These are phyloP conservation scores for Colletotrichum sp. DNA, from an alignment of 2,329 filamentous ascomycete genomes.

Conservation along the genomic window DNA sequence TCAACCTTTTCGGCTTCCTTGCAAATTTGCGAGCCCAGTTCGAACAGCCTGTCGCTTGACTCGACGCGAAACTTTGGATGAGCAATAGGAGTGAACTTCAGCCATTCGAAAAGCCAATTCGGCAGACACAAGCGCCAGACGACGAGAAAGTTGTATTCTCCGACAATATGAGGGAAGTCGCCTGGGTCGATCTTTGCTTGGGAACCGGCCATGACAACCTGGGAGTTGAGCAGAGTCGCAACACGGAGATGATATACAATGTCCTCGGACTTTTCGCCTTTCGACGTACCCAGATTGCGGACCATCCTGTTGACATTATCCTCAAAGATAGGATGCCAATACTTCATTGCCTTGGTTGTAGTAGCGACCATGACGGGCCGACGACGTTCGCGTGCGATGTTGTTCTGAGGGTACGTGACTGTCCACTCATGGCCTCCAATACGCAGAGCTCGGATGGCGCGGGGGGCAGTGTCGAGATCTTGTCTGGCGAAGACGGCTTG, in stretches of 20 bases:
- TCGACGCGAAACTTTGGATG: slow-evolving; percentile 17
- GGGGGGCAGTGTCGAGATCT: slow-evolving; percentile 22
- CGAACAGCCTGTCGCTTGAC: slow-evolving; percentile 20
- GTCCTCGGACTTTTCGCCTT: background rate
- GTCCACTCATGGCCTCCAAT: slow-evolving; percentile 26
- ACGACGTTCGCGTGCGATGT: slow-evolving; percentile 18
- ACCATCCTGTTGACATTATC: background rate
- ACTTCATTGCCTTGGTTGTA: slow-evolving; percentile 18
- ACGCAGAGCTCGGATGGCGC: slow-evolving; percentile 22
- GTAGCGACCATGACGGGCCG: slow-evolving; percentile 24
- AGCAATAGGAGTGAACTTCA: slow-evolving; percentile 14
- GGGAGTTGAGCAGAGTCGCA: background rate
- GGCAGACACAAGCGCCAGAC: slow-evolving; percentile 24
- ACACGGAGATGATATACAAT: background rate
- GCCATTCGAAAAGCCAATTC: slow-evolving; percentile 21
- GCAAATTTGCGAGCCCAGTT: slow-evolving; percentile 6
- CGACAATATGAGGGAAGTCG: slow-evolving; percentile 20
- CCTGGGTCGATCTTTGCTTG: background rate
- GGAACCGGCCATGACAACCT: background rate
- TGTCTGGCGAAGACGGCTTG: slow-evolving; percentile 10
- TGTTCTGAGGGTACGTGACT: slow-evolving; percentile 21
- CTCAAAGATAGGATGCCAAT: background rate
- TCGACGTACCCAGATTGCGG: background rate
- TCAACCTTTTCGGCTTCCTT: slow-evolving; percentile 2
- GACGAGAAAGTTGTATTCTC: slow-evolving; percentile 24